Evolutionary conservation across 1,139 yeast genomes (phyloP), one percentile per base, ranked within the genome.

Genomic region (Diutina rugosa): DNA sequence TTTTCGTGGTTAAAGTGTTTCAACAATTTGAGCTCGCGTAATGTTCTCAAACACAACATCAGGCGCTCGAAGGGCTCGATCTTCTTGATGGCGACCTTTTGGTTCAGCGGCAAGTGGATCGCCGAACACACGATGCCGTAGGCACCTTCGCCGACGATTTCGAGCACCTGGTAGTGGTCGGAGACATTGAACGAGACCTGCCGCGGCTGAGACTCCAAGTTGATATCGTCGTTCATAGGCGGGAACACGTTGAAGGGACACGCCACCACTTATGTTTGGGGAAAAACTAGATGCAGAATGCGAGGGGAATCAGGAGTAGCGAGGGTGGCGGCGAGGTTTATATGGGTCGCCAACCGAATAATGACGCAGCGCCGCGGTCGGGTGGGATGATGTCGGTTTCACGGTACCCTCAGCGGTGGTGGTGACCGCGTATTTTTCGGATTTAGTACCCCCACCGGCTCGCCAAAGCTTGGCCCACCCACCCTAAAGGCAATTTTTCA

Each of bases 121-220:
- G 98, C 99, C 30, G 95, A 85, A 66, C 98, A 91, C 26, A 93
- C 99, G 16, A 93, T 82, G 4, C 99, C 99, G 65, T 93, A 93
- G 1, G 99, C 99, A n/a, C 99, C 99, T 69, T 91, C 97, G 6
- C 99, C 99, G 44, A 63, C 88, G 18, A 91, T 82, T 63, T 88
- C 95, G 51, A 84, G 75, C 55, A 91, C 83, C 68, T 89, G 90
- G 69, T 91, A 91, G 65, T 88, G 90, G 58, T 88, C 89, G 51
- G 95, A 85, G 30, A 93, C 95, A 65, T 90, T 90, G 73, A 91
- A 91, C 21, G 53, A 21, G 29, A 54, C 51, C 12, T 29, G 52
- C 8, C 46, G 32, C 8, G 51, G 51, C 12, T 30, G 55, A 6
- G 52, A 12, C 29, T 53, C 49, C 46, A 44, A 29, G 28, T 18